A percentile compares a stretch with the other conserved stretches of the same genome.
Evolutionary conservation across 148 eudicot species (phyloP).

Genomic region (Rhododendron molle): DNA sequence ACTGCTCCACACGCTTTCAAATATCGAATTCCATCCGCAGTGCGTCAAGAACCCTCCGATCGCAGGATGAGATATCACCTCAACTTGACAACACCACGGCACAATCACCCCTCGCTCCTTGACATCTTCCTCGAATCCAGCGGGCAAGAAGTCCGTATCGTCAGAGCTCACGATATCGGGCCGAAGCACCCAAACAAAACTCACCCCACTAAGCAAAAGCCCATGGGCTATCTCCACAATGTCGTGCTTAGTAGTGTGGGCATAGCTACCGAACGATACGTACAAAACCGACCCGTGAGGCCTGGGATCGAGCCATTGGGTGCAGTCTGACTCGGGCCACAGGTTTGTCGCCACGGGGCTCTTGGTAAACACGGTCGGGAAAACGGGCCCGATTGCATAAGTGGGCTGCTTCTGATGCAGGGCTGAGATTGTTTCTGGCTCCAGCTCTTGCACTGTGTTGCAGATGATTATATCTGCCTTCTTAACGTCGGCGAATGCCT

Average conservation of each 20-base stretch:
- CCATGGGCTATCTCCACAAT: constrained; percentile 41
- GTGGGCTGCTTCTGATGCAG: constrained; percentile 28
- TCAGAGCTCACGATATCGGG: constrained; percentile 37
- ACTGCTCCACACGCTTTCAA: constrained; percentile 35
- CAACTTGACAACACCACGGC: constrained; percentile 40
- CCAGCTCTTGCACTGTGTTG: constrained; percentile 46
- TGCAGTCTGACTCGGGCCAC: constrained; percentile 45
- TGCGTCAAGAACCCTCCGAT: constrained; percentile 46
- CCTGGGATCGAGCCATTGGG: constrained; percentile 40
- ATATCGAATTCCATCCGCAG: constrained; percentile 49
- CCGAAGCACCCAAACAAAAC: constrained; percentile 43
- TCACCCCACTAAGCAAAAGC: constrained; percentile 37
- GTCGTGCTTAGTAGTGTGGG: constrained; percentile 32
- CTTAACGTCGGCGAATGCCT: constrained; percentile 32
- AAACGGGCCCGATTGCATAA: constrained; percentile 50
- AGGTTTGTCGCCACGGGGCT: constrained; percentile 28
- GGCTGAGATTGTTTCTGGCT: constrained; percentile 28
- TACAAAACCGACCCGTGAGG: constrained; percentile 42
- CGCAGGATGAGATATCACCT: constrained; percentile 31
- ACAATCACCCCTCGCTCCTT: constrained; percentile 31
- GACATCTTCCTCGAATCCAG: constrained; percentile 22
- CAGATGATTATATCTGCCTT: constrained; percentile 35
- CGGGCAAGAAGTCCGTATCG: constrained; percentile 28
- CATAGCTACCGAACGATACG: constrained; percentile 46
- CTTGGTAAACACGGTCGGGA: constrained; percentile 29